Evolutionary conservation across 768 basidiomycete species (phyloP).

Genomic region (Lepiota brunneoincarnata): DNA sequence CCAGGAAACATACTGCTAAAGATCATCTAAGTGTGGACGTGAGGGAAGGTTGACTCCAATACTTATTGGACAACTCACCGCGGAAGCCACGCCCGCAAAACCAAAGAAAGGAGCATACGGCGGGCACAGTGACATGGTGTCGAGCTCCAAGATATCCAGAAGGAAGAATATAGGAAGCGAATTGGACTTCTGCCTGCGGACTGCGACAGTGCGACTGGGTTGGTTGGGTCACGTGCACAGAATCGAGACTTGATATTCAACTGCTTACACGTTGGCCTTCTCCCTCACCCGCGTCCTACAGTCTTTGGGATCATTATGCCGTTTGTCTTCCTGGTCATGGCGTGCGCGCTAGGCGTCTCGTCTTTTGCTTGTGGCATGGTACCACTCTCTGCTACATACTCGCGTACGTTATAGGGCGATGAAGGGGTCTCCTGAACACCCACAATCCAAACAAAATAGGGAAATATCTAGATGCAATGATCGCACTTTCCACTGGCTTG

Average conservation of each 20-base stretch:
- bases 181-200: not conserved
- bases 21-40: slow-evolving; percentile 67
- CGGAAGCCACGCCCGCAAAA: slow-evolving; percentile 92
- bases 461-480: slow-evolving; percentile 28
- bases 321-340: slow-evolving; percentile 50
- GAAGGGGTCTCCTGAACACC: slow-evolving; percentile 13
- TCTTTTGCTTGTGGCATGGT: slow-evolving; percentile 72
- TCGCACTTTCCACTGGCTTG: slow-evolving; percentile 62
- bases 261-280: not conserved
- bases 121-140: slow-evolving; percentile 68
- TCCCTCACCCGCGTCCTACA: not conserved
- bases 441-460: slow-evolving; percentile 21
- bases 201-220: not conserved
- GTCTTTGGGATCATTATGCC: slow-evolving; percentile 26
- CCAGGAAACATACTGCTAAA: slow-evolving; percentile 75
- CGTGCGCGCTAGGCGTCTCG: slow-evolving; percentile 53
- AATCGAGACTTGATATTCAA: not conserved
- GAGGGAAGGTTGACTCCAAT: not conserved
- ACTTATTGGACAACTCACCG: slow-evolving; percentile 50
- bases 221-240: not conserved
- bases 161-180: not conserved
- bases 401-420: slow-evolving; percentile 45
- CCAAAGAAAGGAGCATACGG: slow-evolving; percentile 98
- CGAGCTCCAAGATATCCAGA: not conserved
- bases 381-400: slow-evolving; percentile 72